Conservation (phyloP, 2,329 filamentous ascomycete genomes). For the Ascochyta pisi region DNA sequence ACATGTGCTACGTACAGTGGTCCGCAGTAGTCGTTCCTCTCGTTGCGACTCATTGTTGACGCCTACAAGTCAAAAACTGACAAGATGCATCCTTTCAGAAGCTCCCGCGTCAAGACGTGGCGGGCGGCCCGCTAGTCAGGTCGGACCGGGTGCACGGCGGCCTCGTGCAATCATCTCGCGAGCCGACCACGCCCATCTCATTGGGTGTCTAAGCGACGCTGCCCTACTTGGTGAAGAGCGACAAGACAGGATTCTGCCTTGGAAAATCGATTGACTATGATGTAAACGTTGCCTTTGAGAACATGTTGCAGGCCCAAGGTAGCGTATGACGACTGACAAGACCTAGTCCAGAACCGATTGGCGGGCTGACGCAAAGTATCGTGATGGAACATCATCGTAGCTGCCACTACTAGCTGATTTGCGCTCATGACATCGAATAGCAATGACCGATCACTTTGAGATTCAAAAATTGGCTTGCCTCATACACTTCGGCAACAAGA, state of each 20-base stretch:
- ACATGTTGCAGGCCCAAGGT: not conserved
- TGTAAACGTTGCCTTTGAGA: slow-evolving; percentile 1
- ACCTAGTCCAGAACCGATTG: not conserved
- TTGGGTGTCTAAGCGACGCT: slow-evolving; percentile 2
- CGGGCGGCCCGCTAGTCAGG: slow-evolving; percentile 35
- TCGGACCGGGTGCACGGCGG: slow-evolving; percentile 15
- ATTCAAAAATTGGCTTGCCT: not conserved
- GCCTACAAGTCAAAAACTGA: not conserved
- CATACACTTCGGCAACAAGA: not conserved
- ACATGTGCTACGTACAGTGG: not conserved
- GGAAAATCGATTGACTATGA: slow-evolving; percentile 6
- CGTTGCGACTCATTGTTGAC: not conserved
- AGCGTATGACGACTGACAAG: slow-evolving; percentile 6
- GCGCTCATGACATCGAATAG: not conserved
- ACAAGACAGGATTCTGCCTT: slow-evolving; percentile 1
- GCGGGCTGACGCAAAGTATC: not conserved
- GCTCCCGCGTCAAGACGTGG: slow-evolving; percentile 29
- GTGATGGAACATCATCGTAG: not conserved
- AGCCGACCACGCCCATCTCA: slow-evolving; percentile 9
- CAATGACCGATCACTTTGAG: not conserved
- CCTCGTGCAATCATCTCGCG: slow-evolving; percentile 20
- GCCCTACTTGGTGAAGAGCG: slow-evolving; percentile 10
- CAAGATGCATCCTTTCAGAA: slow-evolving; percentile 17
- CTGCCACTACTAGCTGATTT: not conserved
- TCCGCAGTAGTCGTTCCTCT: not conserved